Conservation (phyloP, 1,139 yeast genomes). For the Suhomyces panamericanus region DNA sequence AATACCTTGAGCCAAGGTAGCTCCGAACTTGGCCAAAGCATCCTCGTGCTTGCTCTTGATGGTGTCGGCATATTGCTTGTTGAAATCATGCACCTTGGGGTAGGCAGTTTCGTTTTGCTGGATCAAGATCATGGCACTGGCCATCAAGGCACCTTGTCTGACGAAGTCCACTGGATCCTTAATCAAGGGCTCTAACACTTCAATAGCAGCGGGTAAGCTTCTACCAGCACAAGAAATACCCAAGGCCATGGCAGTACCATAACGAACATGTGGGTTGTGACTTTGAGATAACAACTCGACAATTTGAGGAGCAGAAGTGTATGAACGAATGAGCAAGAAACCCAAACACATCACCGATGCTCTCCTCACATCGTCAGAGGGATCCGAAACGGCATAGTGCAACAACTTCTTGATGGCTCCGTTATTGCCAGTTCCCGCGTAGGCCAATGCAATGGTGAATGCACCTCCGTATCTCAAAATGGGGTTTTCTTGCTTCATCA, state of each 20-base stretch:
- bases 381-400: slow-evolving; percentile 95
- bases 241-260: slow-evolving; percentile 96
- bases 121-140: slow-evolving; percentile 86
- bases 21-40: slow-evolving; percentile 96
- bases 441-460: slow-evolving; percentile 89
- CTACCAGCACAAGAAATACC: slow-evolving; percentile 98
- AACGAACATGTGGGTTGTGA: slow-evolving; percentile 97
- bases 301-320: slow-evolving; percentile 91
- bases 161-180: slow-evolving; percentile 97
- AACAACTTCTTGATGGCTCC: slow-evolving; percentile 80
- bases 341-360: slow-evolving; percentile 96
- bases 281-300: slow-evolving; percentile 91
- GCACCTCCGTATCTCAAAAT: slow-evolving; percentile 96
- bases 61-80: slow-evolving; percentile 71
- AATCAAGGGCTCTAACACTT: slow-evolving; percentile 87
- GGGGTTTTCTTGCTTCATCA: slow-evolving; percentile 75
- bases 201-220: slow-evolving; percentile 84
- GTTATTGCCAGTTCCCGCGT: slow-evolving; percentile 94
- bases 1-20: slow-evolving; percentile 95
- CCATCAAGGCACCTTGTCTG: slow-evolving; percentile 95
- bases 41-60: slow-evolving; percentile 90
- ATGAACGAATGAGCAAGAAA: slow-evolving; percentile 84
- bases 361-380: slow-evolving; percentile 94
- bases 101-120: slow-evolving; percentile 87
- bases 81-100: slow-evolving; percentile 78